Evolutionary conservation across 164 flowering plant genomes (phyloP).

Genomic region (Piper betle): DNA sequence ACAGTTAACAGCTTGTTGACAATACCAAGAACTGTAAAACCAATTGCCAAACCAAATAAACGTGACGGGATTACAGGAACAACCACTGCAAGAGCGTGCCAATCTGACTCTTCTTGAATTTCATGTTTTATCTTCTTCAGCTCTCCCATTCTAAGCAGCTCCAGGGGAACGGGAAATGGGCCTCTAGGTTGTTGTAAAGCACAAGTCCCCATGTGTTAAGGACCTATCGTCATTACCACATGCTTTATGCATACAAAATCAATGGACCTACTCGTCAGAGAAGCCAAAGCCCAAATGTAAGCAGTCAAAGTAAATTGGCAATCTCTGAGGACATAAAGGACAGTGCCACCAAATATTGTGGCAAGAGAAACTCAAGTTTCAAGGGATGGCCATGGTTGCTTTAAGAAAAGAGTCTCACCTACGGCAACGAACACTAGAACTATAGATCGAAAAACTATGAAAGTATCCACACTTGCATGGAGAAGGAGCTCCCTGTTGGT

Average conservation of each 20-base stretch:
- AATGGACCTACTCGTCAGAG: conserved; percentile 78
- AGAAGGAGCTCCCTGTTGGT: conserved; percentile 94
- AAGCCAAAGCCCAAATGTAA: conserved; percentile 91
- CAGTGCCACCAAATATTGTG: conserved; percentile 84
- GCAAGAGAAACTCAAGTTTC: conserved; percentile 72
- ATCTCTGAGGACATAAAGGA: conserved; percentile 79
- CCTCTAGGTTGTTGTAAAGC: conserved; percentile 86
- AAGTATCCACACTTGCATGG: conserved; percentile 35
- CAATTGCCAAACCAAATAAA: conserved; percentile 80
- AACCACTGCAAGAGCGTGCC: conserved; percentile 64
- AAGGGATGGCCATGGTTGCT: conserved; percentile 90
- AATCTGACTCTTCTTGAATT: conserved; percentile 59
- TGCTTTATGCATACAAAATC: conserved; percentile 96
- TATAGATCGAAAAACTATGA: conserved; percentile 59
- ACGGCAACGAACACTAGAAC: conserved; percentile 90
- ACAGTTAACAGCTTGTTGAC: conserved; percentile 85
- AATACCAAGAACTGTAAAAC: conserved; percentile 90
- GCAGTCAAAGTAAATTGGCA: conserved; percentile 78
- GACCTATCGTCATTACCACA: conserved; percentile 66
- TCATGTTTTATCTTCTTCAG: conserved; percentile 85
- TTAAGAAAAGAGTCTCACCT: conserved; percentile 78
- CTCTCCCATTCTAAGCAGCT: conserved; percentile 86
- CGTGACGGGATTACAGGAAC: conserved; percentile 81
- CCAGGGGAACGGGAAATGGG: conserved; percentile 79
- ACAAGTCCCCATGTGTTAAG: conserved; percentile 97